phyloP scores from a whole-genome alignment of 352 stramenopile genomes.

The Pythium myriotylum region DNA sequence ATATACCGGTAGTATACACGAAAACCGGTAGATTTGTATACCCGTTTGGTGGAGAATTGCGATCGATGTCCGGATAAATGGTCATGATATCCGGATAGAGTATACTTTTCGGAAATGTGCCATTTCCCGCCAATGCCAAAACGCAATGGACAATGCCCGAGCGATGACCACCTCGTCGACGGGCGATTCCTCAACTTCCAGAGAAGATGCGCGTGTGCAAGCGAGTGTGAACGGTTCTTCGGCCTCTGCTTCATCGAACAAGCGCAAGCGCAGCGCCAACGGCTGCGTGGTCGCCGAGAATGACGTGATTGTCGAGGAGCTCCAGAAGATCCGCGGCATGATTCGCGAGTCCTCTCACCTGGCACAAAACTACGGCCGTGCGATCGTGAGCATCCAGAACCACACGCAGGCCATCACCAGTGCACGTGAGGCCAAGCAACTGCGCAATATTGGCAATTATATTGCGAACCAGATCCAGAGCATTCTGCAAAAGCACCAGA shows the following conservation, averaged over 20 bases:
- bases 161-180: slow-evolving; percentile 3
- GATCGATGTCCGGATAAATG: slow-evolving; percentile 19
- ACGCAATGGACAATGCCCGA: slow-evolving; percentile 1
- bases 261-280: slow-evolving; percentile 48
- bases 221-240: not conserved
- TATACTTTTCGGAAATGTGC: slow-evolving; percentile 6
- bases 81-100: slow-evolving; percentile 14
- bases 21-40: slow-evolving; percentile 13
- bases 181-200: not conserved
- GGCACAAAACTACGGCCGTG: slow-evolving; percentile 61
- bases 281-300: slow-evolving; percentile 65
- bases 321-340: slow-evolving; percentile 52
- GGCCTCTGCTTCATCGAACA: slow-evolving; percentile 18
- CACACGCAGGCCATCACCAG: slow-evolving; percentile 45
- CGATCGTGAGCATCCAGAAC: slow-evolving; percentile 70
- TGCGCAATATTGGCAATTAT: slow-evolving; percentile 84
- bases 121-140: slow-evolving; percentile 1
- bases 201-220: too few species aligned
- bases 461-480: slow-evolving; percentile 84
- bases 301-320: slow-evolving; percentile 71
- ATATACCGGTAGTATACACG: slow-evolving; percentile 24
- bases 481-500: slow-evolving; percentile 57
- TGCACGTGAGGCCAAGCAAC: slow-evolving; percentile 60
- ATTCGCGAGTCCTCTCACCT: slow-evolving; percentile 74
- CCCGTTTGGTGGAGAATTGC: too few species aligned